phyloP scores from a whole-genome alignment of 2,329 filamentous ascomycete genomes.

The Tothia fuscella region DNA sequence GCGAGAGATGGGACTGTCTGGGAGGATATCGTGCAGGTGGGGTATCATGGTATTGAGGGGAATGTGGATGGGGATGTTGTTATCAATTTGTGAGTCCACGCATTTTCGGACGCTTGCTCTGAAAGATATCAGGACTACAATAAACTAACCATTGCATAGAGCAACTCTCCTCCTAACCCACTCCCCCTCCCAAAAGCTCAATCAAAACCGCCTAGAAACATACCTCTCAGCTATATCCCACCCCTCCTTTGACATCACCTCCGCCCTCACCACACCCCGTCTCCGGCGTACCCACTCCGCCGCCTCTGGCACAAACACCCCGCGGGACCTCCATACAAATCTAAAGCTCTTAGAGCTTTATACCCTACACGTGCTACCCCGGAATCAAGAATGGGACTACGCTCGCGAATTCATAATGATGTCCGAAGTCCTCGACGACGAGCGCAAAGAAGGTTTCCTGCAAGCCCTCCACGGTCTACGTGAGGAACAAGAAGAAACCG shows the following conservation, averaged over 20 bases:
- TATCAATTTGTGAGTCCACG: slow-evolving; percentile 59
- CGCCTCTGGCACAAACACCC: slow-evolving; percentile 61
- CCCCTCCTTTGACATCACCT: slow-evolving; percentile 60
- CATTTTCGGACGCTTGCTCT: neutral
- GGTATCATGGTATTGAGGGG: slow-evolving; percentile 78
- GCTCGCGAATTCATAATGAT: slow-evolving; percentile 80
- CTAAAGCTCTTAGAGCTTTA: slow-evolving; percentile 93
- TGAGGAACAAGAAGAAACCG: slow-evolving; percentile 67
- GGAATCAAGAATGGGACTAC: slow-evolving; percentile 94
- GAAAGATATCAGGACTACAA: neutral
- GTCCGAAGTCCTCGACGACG: slow-evolving; percentile 81
- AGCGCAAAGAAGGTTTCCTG: slow-evolving; percentile 77
- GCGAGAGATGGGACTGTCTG: slow-evolving; percentile 86
- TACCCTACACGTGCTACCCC: slow-evolving; percentile 83
- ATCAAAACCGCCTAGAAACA: slow-evolving; percentile 77
- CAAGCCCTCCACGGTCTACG: slow-evolving; percentile 73
- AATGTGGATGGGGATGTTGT: slow-evolving; percentile 93
- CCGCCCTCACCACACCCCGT: slow-evolving; percentile 35
- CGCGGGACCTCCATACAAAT: slow-evolving; percentile 68
- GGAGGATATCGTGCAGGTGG: slow-evolving; percentile 80
- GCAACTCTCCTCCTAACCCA: slow-evolving; percentile 87
- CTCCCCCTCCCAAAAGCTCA: slow-evolving; percentile 67
- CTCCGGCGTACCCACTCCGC: slow-evolving; percentile 24
- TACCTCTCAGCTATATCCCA: slow-evolving; percentile 70
- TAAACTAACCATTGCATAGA: slow-evolving; percentile 34